Percentiles rank a stretch among this genome's conserved stretches.
These are phyloP conservation scores for Backusella macrospora DNA, from an alignment of 192 early-diverging fungal species.

Conservation along the genomic window DNA sequence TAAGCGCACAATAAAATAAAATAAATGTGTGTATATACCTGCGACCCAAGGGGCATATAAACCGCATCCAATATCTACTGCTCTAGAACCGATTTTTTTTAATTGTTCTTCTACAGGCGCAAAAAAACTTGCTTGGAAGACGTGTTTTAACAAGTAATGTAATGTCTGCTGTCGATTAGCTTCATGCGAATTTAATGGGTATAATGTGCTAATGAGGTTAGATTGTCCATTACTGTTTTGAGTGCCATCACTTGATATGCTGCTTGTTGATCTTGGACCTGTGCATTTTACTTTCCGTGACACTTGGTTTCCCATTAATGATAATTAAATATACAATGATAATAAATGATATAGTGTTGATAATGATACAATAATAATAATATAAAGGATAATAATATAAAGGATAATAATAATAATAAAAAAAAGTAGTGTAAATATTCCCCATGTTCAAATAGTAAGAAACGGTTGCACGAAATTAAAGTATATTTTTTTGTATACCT, in stretches of 20 bases:
- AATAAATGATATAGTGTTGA: too few species aligned
- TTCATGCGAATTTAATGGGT: constrained; percentile 5
- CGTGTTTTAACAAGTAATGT: constrained; percentile 35
- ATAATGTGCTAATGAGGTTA: neutral
- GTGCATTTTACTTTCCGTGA: constrained; percentile 7
- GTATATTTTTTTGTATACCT: neutral
- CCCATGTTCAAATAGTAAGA: neutral
- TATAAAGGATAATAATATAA: too few species aligned
- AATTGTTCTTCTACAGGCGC: constrained; percentile 23
- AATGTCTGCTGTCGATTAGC: constrained; percentile 14
- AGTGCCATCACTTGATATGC: neutral
- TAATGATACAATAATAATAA: too few species aligned
- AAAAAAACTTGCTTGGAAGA: constrained; percentile 26
- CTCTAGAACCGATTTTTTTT: neutral
- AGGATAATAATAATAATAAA: constrained; percentile 2
- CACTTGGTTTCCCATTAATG: constrained; percentile 25
- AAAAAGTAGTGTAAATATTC: neutral
- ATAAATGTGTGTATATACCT: constrained; percentile 15
- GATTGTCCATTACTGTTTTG: neutral
- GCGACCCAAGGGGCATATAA: constrained; percentile 17
- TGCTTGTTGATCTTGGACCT: neutral
- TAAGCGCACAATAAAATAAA: neutral
- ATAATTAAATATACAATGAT: too few species aligned
- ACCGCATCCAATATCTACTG: constrained; percentile 31
- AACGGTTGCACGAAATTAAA: neutral